Base-by-base conservation (phyloP, 2,329 filamentous ascomycete species). In the Ophiostoma perfectum region DNA sequence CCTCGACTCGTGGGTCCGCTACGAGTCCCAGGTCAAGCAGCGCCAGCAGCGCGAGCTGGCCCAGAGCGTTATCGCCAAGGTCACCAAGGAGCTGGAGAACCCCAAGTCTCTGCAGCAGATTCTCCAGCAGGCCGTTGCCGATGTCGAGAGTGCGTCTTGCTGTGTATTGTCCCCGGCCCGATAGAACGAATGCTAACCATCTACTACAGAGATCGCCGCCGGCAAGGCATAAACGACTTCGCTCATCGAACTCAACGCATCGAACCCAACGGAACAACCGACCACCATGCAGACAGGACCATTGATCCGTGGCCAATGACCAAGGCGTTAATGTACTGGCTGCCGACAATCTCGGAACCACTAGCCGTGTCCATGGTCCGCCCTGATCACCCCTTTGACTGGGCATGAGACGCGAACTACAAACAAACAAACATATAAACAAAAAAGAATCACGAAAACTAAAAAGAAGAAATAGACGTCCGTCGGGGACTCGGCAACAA, bases 1-100 rank as follows among this genome's bases (percentile, higher is more conserved):
- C 70, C 89, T 99, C 73, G 95, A 99, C 80, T 97, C 93, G 69
- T 99, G 95, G 96, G 93, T 98, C 73, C 91, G 95, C 79, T 99
- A 99, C 82, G 95, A 99, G 85, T 84, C 91, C 76, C 95, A 98
- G 86, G 93, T 99, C 78, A 99, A 98, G 91, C 90, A 94, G 85
- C 90, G 95, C 80, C 93, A 99, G 86, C 95, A 99, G 87, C 90
- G 86, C 82, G 95, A 99, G 86, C 88, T 99, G 74, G 92, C 95
- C 73, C 89, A 96, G 78, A 88, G 83, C 80, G 85, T 99, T 81
- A 98, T 99, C 77, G 88, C 90, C 85, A 99, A 97, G 88, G 95
- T 98, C 78, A 90, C 91, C 82, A 98, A 98, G 88, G 94, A 98
- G 86, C 88, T 99, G 70, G 92, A 97, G 87, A 97, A 91, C 87